phyloP scores from a whole-genome alignment of 106 monocot species.

The Acorus calamus region DNA sequence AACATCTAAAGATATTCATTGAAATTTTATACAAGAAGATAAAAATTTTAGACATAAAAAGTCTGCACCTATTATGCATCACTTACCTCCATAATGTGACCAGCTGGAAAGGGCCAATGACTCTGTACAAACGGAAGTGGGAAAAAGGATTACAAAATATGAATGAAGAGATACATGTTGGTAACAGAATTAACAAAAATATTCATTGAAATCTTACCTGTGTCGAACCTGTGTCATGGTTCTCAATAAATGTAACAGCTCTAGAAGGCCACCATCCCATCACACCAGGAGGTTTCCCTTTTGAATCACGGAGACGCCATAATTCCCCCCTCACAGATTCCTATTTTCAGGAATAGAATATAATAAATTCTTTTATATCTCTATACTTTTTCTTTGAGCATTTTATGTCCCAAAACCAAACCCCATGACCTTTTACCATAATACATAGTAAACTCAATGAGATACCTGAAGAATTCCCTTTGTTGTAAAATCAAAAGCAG shows the following conservation, averaged over 20 bases:
- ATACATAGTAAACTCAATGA: neutral
- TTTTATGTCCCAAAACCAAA: too few relatives aligned
- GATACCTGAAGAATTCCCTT: conserved; percentile 89
- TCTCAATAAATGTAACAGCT: conserved; percentile 79
- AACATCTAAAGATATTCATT: too few relatives aligned
- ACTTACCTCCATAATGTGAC: conserved; percentile 70
- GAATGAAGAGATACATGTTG: too few relatives aligned
- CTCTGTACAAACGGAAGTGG: conserved; percentile 31
- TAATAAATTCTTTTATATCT: too few relatives aligned
- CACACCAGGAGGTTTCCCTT: conserved; percentile 73
- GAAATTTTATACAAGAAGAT: too few relatives aligned
- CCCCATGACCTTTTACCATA: too few relatives aligned
- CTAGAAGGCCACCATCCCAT: conserved; percentile 93
- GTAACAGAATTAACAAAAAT: too few relatives aligned
- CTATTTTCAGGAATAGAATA: conserved; percentile 15
- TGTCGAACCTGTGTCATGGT: conserved; percentile 88
- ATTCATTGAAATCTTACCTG: conserved; percentile 31
- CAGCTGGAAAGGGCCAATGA: conserved; percentile 84
- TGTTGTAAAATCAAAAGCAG: conserved; percentile 93
- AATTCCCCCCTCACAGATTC: conserved; percentile 77
- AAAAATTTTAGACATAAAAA: too few relatives aligned
- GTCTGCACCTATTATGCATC: neutral
- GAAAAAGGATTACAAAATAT: too few relatives aligned
- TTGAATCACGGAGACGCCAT: conserved; percentile 66
- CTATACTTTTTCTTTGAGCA: too few relatives aligned